Conservation (phyloP, 164 flowering plant genomes). For the Magnolia officinalis region DNA sequence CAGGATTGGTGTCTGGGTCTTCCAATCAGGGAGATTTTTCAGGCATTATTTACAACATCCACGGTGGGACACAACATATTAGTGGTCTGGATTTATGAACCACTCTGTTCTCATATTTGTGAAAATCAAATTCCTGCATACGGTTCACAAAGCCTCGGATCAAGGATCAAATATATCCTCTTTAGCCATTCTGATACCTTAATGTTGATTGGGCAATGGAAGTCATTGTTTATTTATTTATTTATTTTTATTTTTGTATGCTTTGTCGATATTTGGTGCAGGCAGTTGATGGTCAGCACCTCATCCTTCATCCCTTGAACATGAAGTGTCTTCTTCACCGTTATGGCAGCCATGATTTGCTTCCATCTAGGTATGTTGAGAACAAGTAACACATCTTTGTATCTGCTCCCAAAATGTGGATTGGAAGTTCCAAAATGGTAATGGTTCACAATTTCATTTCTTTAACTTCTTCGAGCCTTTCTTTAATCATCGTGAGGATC, state of each 20-base stretch:
- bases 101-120: background rate
- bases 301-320: slow-evolving; percentile 82
- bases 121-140: background rate
- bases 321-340: slow-evolving; percentile 88
- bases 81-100: background rate
- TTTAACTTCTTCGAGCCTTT: too few species aligned
- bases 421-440: too few species aligned
- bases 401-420: background rate
- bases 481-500: too few species aligned
- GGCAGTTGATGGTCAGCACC: slow-evolving; percentile 91
- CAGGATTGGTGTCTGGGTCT: background rate
- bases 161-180: background rate
- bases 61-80: too few species aligned
- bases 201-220: too few species aligned
- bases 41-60: too few species aligned
- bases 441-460: too few species aligned
- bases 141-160: background rate
- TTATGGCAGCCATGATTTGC: slow-evolving; percentile 66
- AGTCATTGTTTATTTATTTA: too few species aligned
- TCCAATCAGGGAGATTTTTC: too few species aligned
- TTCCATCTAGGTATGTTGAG: slow-evolving; percentile 66
- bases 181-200: background rate
- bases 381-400: background rate
- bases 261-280: slow-evolving; percentile 25
- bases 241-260: background rate